A percentile compares a stretch with the other conserved stretches of the same genome.
Conservation (phyloP, 768 basidiomycete species). For the Epithele typhae region DNA sequence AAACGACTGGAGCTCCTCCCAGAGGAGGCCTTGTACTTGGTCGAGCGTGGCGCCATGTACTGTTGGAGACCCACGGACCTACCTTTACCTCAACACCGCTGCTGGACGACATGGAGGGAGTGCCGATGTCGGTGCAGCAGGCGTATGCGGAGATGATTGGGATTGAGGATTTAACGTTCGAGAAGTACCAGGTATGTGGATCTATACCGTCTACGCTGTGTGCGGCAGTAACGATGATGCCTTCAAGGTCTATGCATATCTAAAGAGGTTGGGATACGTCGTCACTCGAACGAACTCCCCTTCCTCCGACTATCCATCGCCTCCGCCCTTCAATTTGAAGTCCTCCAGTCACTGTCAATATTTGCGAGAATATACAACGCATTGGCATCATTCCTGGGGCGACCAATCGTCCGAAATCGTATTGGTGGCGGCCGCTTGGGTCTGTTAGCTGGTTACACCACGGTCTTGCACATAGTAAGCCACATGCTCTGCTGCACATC, state of each 20-base stretch:
- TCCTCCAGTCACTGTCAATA: slow-evolving; percentile 22
- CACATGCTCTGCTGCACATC: not conserved
- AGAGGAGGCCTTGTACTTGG: slow-evolving; percentile 91
- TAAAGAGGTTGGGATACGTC: slow-evolving; percentile 88
- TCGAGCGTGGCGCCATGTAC: slow-evolving; percentile 85
- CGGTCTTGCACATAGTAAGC: slow-evolving; percentile 49
- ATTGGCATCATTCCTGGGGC: slow-evolving; percentile 31
- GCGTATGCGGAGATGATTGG: slow-evolving; percentile 86
- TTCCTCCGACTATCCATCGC: slow-evolving; percentile 45
- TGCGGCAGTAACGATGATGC: not conserved
- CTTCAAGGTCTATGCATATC: slow-evolving; percentile 81
- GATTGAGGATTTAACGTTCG: slow-evolving; percentile 68
- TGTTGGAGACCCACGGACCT: slow-evolving; percentile 61
- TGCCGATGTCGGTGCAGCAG: slow-evolving; percentile 89
- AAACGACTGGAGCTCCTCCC: slow-evolving; percentile 85
- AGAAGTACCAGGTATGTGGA: slow-evolving; percentile 76
- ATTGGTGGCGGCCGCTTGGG: slow-evolving; percentile 67
- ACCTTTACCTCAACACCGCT: slow-evolving; percentile 17
- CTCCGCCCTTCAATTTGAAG: slow-evolving; percentile 32
- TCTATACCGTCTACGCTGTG: not conserved
- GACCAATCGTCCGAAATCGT: slow-evolving; percentile 50
- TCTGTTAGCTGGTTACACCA: slow-evolving; percentile 44
- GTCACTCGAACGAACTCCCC: slow-evolving; percentile 75
- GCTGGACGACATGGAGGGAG: slow-evolving; percentile 40
- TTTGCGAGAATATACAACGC: slow-evolving; percentile 30